Evolutionary conservation across 2,329 filamentous ascomycete species (phyloP).

Genomic region (Ophiostoma ulmi): DNA sequence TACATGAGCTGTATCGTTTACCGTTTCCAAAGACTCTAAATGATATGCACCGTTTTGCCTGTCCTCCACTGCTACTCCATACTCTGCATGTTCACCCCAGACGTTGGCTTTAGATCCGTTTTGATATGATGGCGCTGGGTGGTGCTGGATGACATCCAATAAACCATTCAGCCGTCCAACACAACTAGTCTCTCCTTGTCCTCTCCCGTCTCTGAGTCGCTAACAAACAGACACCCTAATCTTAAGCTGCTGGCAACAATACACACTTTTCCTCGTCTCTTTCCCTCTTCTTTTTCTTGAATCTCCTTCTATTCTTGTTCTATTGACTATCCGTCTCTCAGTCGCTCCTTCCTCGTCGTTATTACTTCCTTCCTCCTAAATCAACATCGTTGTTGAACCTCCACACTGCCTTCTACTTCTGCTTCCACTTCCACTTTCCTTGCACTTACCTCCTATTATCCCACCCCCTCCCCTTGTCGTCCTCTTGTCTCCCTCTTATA

Average conservation of each 20-base stretch:
- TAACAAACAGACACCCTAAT: background rate
- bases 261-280: background rate
- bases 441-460: conserved; percentile 13
- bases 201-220: background rate
- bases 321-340: conserved; percentile 13
- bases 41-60: background rate
- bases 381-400: conserved; percentile 13
- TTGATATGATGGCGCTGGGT: background rate
- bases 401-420: conserved; percentile 15
- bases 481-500: background rate
- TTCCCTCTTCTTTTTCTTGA: background rate
- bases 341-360: conserved; percentile 16
- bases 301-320: conserved; percentile 9
- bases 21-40: background rate
- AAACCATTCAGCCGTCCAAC: background rate
- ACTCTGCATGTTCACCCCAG: background rate
- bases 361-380: background rate
- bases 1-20: background rate
- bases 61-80: background rate
- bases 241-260: background rate
- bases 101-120: conserved; percentile 12
- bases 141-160: background rate
- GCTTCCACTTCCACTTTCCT: background rate
- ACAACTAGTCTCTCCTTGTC: background rate
- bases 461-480: background rate